phyloP scores from a whole-genome alignment of 2,329 filamentous ascomycete species.

The Domatiomyces globalis region DNA sequence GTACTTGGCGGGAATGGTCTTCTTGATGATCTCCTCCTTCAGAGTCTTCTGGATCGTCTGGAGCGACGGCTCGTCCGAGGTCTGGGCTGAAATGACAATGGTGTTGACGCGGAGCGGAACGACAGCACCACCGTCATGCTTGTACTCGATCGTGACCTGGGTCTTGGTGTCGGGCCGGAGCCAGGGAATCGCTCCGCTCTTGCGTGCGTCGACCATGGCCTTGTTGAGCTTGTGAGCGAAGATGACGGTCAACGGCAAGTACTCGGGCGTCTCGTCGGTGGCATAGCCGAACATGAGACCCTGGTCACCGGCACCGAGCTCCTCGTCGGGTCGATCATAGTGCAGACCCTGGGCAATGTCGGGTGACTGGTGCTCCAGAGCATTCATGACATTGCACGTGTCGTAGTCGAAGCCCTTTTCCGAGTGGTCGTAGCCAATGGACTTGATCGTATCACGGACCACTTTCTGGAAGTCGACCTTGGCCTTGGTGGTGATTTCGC shows the following conservation, averaged over 20 bases:
- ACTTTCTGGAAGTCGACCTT: slow-evolving; percentile 95
- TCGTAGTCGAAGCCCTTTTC: slow-evolving; percentile 99
- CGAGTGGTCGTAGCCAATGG: slow-evolving; percentile 96
- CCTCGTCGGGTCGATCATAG: slow-evolving; percentile 93
- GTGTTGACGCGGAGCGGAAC: slow-evolving; percentile 88
- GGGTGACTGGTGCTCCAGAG: slow-evolving; percentile 97
- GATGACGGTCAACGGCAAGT: slow-evolving; percentile 84
- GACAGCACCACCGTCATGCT: slow-evolving; percentile 88
- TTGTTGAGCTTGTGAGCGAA: slow-evolving; percentile 95
- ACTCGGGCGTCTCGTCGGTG: slow-evolving; percentile 95
- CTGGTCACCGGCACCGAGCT: slow-evolving; percentile 97
- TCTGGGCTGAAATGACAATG: slow-evolving; percentile 91
- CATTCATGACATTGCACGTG: slow-evolving; percentile 95
- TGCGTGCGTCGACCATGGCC: slow-evolving; percentile 80
- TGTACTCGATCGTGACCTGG: slow-evolving; percentile 97
- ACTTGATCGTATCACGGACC: slow-evolving; percentile 87
- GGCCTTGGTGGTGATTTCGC: slow-evolving; percentile 97
- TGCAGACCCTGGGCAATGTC: slow-evolving; percentile 98
- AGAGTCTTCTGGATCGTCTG: slow-evolving; percentile 90
- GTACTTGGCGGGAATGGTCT: slow-evolving; percentile 82
- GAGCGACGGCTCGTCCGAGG: slow-evolving; percentile 74
- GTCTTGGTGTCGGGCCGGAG: slow-evolving; percentile 98
- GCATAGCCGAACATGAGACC: slow-evolving; percentile 99
- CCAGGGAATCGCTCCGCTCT: slow-evolving; percentile 80
- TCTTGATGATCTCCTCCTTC: slow-evolving; percentile 92